Percentiles rank a stretch among this genome's conserved stretches.
Conservation (phyloP, 1,284 basidiomycete genomes). For the Golubevia pallescens region DNA sequence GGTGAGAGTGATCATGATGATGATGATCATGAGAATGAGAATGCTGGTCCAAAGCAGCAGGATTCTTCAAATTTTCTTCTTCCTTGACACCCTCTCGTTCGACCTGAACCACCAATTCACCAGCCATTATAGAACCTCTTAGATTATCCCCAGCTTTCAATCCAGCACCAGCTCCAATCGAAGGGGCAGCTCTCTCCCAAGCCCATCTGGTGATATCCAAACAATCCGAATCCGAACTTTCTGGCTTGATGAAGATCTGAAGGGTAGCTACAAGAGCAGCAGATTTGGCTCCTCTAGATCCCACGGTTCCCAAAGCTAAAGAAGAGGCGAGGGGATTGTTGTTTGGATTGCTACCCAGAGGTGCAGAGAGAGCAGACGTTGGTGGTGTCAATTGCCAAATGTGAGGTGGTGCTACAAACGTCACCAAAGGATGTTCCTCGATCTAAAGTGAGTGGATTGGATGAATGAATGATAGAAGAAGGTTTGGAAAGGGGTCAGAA, state of each 20-base stretch:
- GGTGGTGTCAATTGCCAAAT: slow-evolving; percentile 60
- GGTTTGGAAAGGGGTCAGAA: background rate
- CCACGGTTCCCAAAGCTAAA: slow-evolving; percentile 14
- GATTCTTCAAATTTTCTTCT: slow-evolving; percentile 19
- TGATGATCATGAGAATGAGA: slow-evolving; percentile 22
- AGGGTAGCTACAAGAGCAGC: slow-evolving; percentile 47
- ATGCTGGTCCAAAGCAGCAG: slow-evolving; percentile 18
- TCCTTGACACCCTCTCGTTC: slow-evolving; percentile 28
- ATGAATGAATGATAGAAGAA: background rate
- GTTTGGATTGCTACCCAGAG: background rate
- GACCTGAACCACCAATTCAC: slow-evolving; percentile 51
- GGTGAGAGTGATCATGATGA: slow-evolving; percentile 16
- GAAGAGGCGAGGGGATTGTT: slow-evolving; percentile 6
- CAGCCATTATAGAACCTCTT: slow-evolving; percentile 41
- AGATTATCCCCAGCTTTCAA: slow-evolving; percentile 43
- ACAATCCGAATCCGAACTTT: slow-evolving; percentile 40
- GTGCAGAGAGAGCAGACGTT: slow-evolving; percentile 20
- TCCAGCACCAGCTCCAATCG: slow-evolving; percentile 39
- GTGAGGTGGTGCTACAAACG: slow-evolving; percentile 35
- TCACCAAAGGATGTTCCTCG: slow-evolving; percentile 46
- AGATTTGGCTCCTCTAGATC: slow-evolving; percentile 32
- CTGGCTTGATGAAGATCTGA: slow-evolving; percentile 29
- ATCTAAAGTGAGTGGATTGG: slow-evolving; percentile 12
- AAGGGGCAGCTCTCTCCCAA: slow-evolving; percentile 48
- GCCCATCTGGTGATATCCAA: slow-evolving; percentile 50